Evolutionary conservation across 352 stramenopile species (phyloP).

Genomic region (Phytopythium mirpurense): DNA sequence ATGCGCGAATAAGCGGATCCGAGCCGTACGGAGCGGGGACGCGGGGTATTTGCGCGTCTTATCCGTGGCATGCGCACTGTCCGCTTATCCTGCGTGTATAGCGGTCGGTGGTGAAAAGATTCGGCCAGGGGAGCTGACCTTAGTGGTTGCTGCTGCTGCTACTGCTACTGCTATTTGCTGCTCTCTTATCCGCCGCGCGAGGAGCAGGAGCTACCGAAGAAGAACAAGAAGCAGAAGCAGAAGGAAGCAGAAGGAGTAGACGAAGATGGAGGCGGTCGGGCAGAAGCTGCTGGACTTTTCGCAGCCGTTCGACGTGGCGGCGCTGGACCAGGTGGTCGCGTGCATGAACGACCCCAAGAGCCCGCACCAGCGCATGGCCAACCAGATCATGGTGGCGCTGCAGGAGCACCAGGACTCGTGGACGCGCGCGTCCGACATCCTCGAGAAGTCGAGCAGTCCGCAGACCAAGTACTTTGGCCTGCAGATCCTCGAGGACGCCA

Average conservation of each 20-base stretch:
- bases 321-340: constrained; percentile 96
- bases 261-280: constrained; percentile 83
- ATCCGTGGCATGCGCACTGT: neutral
- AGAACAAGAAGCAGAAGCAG: neutral
- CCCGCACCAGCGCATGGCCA: constrained; percentile 89
- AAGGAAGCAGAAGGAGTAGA: neutral
- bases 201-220: no score
- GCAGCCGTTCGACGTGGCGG: constrained; percentile 93
- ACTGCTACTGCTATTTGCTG: no score
- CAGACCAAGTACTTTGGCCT: constrained; percentile 93
- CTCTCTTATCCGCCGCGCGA: neutral
- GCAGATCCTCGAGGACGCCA: constrained; percentile 96
- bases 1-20: no score
- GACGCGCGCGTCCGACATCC: constrained; percentile 93
- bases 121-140: no score
- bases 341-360: constrained; percentile 95
- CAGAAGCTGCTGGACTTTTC: constrained; percentile 92
- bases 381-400: constrained; percentile 93
- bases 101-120: no score
- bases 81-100: neutral
- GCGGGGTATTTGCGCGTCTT: neutral
- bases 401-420: constrained; percentile 92
- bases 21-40: no score
- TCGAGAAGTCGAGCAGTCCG: constrained; percentile 90
- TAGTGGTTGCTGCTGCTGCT: no score